These are phyloP conservation scores for Corylus heterophylla DNA, from an alignment of 306 rosid genomes.

Conservation along the genomic window DNA sequence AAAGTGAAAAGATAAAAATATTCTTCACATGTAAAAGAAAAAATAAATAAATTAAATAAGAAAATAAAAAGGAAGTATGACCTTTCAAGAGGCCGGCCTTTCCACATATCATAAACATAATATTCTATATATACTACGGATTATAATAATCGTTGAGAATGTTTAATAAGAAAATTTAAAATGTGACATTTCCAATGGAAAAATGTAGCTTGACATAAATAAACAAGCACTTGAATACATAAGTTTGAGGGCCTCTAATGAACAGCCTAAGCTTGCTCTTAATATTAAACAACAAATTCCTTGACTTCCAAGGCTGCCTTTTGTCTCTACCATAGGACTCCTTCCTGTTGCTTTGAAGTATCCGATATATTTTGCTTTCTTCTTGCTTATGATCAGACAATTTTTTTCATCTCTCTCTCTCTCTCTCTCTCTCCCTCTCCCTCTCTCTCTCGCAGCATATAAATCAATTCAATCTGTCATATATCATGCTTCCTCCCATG, in stretches of 20 bases:
- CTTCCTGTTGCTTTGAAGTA: slow-evolving; percentile 46
- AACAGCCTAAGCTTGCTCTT: slow-evolving; percentile 23
- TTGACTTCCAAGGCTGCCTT: slow-evolving; percentile 64
- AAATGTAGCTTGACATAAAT: slow-evolving; percentile 36
- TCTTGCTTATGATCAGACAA: slow-evolving; percentile 23
- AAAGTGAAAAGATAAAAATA: too few species aligned
- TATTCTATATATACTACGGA: not conserved
- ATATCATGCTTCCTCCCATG: slow-evolving; percentile 4
- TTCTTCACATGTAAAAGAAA: too few species aligned
- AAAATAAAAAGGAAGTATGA: too few species aligned
- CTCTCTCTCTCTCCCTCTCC: slow-evolving; percentile 11
- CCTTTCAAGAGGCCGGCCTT: too few species aligned
- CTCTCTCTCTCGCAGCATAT: not conserved
- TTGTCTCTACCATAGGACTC: slow-evolving; percentile 57
- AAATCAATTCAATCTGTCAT: not conserved
- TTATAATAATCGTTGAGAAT: slow-evolving; percentile 14
- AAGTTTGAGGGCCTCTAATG: slow-evolving; percentile 22
- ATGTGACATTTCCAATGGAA: slow-evolving; percentile 43
- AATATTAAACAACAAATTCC: slow-evolving; percentile 35
- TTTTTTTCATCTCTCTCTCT: slow-evolving; percentile 17
- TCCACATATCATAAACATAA: too few species aligned
- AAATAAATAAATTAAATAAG: too few species aligned
- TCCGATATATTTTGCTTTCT: slow-evolving; percentile 35
- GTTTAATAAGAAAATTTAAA: slow-evolving; percentile 19
- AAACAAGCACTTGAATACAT: slow-evolving; percentile 44